phyloP scores from a whole-genome alignment of 2,329 filamentous ascomycete genomes.

The Trichophyton schoenleinii region DNA sequence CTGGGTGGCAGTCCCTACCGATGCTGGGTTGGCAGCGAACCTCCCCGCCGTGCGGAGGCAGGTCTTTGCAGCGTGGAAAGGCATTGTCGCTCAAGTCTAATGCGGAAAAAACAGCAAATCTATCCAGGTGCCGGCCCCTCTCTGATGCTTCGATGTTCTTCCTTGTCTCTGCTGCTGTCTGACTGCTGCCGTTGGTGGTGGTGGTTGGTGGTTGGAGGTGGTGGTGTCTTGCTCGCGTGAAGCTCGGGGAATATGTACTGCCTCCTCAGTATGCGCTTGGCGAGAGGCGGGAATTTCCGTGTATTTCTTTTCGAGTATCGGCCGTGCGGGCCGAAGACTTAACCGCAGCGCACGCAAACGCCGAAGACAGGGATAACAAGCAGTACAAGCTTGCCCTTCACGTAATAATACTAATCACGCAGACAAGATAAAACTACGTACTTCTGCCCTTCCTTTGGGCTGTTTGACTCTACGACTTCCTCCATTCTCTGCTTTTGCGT shows the following conservation, averaged over 20 bases:
- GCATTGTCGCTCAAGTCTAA: slow-evolving; percentile 4
- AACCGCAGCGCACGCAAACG: background rate
- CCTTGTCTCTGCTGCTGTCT: background rate
- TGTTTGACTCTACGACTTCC: background rate
- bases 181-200: background rate
- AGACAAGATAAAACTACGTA: background rate
- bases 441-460: background rate
- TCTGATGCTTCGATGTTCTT: background rate
- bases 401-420: background rate
- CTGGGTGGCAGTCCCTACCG: slow-evolving; percentile 18
- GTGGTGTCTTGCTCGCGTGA: background rate
- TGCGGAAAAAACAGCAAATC: background rate
- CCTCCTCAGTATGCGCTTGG: background rate
- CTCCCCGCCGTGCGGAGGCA: slow-evolving; percentile 30
- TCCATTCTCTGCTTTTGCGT: background rate
- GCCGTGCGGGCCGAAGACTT: background rate
- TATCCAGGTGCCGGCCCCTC: background rate
- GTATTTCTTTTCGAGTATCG: background rate
- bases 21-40: slow-evolving; percentile 24
- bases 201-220: background rate
- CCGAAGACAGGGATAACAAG: background rate
- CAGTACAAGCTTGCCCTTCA: background rate
- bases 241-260: background rate
- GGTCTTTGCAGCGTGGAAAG: slow-evolving; percentile 7
- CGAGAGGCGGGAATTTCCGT: background rate